phyloP scores from a whole-genome alignment of 805 yeast species.

The Candida suzukii region DNA sequence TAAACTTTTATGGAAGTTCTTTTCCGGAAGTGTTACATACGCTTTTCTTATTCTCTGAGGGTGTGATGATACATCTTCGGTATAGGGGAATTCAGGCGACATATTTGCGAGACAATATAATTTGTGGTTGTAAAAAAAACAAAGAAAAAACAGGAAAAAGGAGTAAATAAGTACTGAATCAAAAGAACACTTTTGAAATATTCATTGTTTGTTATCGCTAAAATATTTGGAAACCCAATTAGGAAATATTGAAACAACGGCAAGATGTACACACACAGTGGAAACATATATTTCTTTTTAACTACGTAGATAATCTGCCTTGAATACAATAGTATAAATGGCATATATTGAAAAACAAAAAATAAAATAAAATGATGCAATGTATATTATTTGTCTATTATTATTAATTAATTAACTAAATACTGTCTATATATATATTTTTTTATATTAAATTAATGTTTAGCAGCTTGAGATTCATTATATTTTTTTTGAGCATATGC shows the following conservation, averaged over 20 bases:
- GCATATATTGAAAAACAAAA: too few relatives aligned
- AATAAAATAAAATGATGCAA: too few relatives aligned
- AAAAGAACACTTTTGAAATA: too few relatives aligned
- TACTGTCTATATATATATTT: too few relatives aligned
- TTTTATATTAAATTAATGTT: neutral
- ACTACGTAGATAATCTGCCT: too few relatives aligned
- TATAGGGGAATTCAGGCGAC: neutral
- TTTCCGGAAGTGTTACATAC: neutral
- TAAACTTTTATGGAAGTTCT: neutral
- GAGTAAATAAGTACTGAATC: neutral
- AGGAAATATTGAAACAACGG: neutral
- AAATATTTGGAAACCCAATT: neutral
- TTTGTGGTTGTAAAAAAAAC: neutral
- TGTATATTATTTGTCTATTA: too few relatives aligned
- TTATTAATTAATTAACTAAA: too few relatives aligned
- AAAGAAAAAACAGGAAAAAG: too few relatives aligned
- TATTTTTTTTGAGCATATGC: conserved; percentile 1
- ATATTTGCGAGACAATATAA: neutral
- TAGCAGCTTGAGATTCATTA: neutral
- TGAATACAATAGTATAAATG: too few relatives aligned
- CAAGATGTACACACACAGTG: too few relatives aligned
- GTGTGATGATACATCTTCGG: neutral
- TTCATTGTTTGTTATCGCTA: too few relatives aligned
- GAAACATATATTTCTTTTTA: too few relatives aligned
- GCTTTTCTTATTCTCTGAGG: neutral